phyloP scores from a whole-genome alignment of 2,329 filamentous ascomycete genomes.

The Alternaria triticimaculans region DNA sequence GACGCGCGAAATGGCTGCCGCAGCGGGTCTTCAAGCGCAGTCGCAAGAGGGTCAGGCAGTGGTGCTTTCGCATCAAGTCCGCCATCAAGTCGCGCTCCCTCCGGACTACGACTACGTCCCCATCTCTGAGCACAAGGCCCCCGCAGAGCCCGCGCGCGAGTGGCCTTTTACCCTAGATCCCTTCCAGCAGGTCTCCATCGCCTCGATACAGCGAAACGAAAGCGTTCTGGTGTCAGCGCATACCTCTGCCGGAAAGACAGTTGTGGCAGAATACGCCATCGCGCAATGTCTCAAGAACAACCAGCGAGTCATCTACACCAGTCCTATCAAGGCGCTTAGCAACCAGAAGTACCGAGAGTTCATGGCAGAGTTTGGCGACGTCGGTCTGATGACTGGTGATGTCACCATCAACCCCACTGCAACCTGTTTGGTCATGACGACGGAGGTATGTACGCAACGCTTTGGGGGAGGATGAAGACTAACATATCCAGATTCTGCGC shows the following conservation, averaged over 20 bases:
- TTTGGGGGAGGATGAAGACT: slow-evolving; percentile 5
- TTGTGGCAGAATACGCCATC: slow-evolving; percentile 97
- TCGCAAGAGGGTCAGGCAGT: slow-evolving; percentile 74
- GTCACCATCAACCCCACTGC: slow-evolving; percentile 99
- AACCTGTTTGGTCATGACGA: slow-evolving; percentile 98
- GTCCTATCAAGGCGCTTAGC: slow-evolving; percentile 97
- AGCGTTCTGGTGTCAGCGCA: slow-evolving; percentile 97
- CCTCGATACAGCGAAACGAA: slow-evolving; percentile 94
- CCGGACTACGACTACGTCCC: slow-evolving; percentile 94
- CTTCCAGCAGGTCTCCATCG: slow-evolving; percentile 93
- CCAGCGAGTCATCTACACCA: slow-evolving; percentile 98
- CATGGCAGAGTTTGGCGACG: slow-evolving; percentile 91
- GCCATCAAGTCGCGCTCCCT: slow-evolving; percentile 94
- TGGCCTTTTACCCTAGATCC: slow-evolving; percentile 95
- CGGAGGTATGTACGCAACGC: slow-evolving; percentile 62
- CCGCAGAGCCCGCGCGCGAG: slow-evolving; percentile 79
- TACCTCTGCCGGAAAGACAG: slow-evolving; percentile 96
- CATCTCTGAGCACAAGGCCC: slow-evolving; percentile 93
- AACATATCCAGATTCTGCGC: slow-evolving; percentile 75
- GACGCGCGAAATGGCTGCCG: slow-evolving; percentile 85
- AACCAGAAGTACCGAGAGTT: slow-evolving; percentile 99
- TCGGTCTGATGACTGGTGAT: slow-evolving; percentile 98
- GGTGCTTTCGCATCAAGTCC: slow-evolving; percentile 93
- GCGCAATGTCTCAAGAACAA: slow-evolving; percentile 97
- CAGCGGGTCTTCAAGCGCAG: slow-evolving; percentile 69